Evolutionary conservation across 257 asterid genomes (phyloP), one percentile per base, ranked within the genome.

Genomic region (Nyctanthes arbortristis): DNA sequence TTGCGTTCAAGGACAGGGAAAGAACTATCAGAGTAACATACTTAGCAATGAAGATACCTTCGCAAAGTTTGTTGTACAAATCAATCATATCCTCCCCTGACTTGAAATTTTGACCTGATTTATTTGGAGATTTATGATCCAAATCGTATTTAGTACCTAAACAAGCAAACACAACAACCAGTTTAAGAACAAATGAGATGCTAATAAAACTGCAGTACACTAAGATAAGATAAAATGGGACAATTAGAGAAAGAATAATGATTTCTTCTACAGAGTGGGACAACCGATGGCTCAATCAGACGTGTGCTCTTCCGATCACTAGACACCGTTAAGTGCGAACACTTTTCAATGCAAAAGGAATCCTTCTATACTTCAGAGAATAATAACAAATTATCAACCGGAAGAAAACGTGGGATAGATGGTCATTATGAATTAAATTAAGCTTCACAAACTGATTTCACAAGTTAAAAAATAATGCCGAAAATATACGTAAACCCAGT

Each of bases 61-160:
- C 71, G 32, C 96, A 89, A 66, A 94, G 82, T 77, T 88, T 90
- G 75, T 81, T 94, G 86, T 91, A 94, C 88, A 88, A 82, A 65
- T 77, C 84, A 67, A 91, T 84, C 99, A 94, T 82, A 82, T 94
- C 97, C 83, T 88, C 96, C 70, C 90, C 99, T 22, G 99, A 85
- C 73, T 94, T 94, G 72, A 86, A 91, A 78, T 87, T 94, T 75
- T 91, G 97, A 49, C 91, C 97, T 1, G 95, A 85, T 78, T 82
- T 89, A 84, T 85, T 82, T 80, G 97, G 89, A 78, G 86, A 80
- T 78, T 87, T 89, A 78, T 84, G 74, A 87, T 94, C 99, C 79
- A 91, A 70, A 79, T 91, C 97, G 72, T 94, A 94, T 86, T 89
- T 94, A 77, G 97, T 89, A 82, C 99, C 99, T 89, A 77, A 59